Evolutionary conservation across 2,329 filamentous ascomycete genomes (phyloP).

Genomic region (Pseudocercospora fijiensis): DNA sequence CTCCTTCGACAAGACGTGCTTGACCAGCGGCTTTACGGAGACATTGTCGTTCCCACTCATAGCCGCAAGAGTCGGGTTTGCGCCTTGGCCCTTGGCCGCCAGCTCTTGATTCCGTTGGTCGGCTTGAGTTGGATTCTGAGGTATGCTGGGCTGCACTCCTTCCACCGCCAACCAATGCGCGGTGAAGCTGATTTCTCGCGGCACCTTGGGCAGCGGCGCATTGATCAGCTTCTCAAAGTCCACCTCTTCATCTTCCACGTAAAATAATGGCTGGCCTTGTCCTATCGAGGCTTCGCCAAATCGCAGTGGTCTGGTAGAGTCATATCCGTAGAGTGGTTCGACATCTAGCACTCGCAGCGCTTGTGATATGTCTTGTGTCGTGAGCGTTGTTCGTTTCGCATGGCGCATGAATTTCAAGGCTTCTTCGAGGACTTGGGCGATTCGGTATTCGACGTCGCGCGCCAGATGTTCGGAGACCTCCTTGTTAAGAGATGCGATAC

Average conservation of each 20-base stretch:
- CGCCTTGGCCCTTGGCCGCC: slow-evolving; percentile 83
- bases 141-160: slow-evolving; percentile 93
- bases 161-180: slow-evolving; percentile 98
- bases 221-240: slow-evolving; percentile 99
- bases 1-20: slow-evolving; percentile 94
- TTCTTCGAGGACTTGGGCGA: slow-evolving; percentile 91
- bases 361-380: slow-evolving; percentile 83
- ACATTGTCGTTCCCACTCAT: slow-evolving; percentile 81
- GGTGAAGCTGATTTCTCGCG: slow-evolving; percentile 87
- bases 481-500: slow-evolving; percentile 75
- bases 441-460: slow-evolving; percentile 91
- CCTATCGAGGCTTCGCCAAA: slow-evolving; percentile 94
- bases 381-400: slow-evolving; percentile 78
- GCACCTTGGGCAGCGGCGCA: slow-evolving; percentile 89
- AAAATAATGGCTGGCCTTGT: slow-evolving; percentile 90
- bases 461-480: slow-evolving; percentile 85
- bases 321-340: slow-evolving; percentile 94
- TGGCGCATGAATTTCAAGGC: slow-evolving; percentile 95
- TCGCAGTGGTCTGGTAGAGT: slow-evolving; percentile 80
- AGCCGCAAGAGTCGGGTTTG: slow-evolving; percentile 75
- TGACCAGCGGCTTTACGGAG: slow-evolving; percentile 83
- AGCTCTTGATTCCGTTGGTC: slow-evolving; percentile 83
- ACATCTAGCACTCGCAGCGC: slow-evolving; percentile 85
- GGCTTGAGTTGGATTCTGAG: slow-evolving; percentile 78
- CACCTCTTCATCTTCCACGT: slow-evolving; percentile 96